Conservation (phyloP, 768 basidiomycete species). For the Podaxis carcinomalis region DNA sequence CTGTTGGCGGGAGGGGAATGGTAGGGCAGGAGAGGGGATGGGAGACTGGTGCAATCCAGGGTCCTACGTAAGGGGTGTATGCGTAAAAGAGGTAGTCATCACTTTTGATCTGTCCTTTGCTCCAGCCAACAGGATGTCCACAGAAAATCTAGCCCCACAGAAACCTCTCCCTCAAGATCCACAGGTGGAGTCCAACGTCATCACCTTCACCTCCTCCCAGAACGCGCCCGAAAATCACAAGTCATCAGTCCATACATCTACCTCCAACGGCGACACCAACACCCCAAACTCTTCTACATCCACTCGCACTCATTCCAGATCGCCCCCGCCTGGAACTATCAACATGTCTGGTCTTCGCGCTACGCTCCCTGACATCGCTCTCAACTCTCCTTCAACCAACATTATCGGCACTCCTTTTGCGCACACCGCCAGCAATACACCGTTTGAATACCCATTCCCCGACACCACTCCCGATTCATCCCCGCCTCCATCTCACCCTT, state of each 20-base stretch:
- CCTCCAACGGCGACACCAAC: neutral
- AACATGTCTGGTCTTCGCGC: slow-evolving; percentile 19
- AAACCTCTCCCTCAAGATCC: neutral
- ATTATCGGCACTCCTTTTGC: slow-evolving; percentile 27
- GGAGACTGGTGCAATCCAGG: neutral
- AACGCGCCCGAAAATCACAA: neutral
- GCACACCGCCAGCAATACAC: slow-evolving; percentile 15
- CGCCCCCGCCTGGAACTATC: slow-evolving; percentile 11
- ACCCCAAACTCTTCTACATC: neutral
- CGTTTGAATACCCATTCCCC: slow-evolving; percentile 29
- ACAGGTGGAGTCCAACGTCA: slow-evolving; percentile 3
- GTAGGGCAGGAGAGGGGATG: neutral
- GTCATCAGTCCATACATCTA: neutral
- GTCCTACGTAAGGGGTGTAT: slow-evolving; percentile 1
- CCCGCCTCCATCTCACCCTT: slow-evolving; percentile 8
- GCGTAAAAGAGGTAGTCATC: slow-evolving; percentile 10
- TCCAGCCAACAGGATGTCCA: slow-evolving; percentile 8
- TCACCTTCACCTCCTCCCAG: neutral
- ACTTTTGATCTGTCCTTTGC: slow-evolving; percentile 3
- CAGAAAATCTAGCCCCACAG: neutral
- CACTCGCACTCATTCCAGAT: slow-evolving; percentile 2
- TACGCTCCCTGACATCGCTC: slow-evolving; percentile 21
- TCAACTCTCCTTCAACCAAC: slow-evolving; percentile 24
- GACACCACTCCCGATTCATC: slow-evolving; percentile 13
- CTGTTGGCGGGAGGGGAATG: neutral